Evolutionary conservation across 345 rosid species (phyloP).

Genomic region (Viola odorata): DNA sequence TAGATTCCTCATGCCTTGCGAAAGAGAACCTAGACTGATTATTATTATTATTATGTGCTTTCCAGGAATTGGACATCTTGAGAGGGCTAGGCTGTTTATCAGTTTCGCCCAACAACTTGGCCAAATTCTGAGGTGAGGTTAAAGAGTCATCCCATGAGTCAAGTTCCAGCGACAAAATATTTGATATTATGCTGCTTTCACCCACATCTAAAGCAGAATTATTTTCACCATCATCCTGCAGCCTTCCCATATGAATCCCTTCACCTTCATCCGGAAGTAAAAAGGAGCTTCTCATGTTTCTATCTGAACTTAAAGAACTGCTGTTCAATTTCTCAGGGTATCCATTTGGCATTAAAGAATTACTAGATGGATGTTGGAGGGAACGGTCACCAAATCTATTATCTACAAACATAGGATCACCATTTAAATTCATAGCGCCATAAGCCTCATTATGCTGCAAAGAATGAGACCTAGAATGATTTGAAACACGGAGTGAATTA

Average conservation of each 20-base stretch:
- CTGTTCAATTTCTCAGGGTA: conserved; percentile 32
- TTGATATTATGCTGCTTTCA: conserved; percentile 63
- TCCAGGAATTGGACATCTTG: conserved; percentile 38
- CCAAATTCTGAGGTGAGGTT: conserved; percentile 48
- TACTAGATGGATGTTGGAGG: conserved; percentile 18
- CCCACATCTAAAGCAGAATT: conserved; percentile 31
- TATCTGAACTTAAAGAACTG: conserved; percentile 32
- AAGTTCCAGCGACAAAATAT: conserved; percentile 63
- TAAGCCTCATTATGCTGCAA: conserved; percentile 25
- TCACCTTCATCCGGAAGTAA: conserved; percentile 30
- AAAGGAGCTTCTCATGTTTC: conserved; percentile 26
- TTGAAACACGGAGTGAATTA: conserved; percentile 28
- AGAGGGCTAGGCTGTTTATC: conserved; percentile 43
- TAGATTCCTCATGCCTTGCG: conserved; percentile 66
- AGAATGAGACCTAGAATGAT: conserved; percentile 37
- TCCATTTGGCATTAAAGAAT: conserved; percentile 39
- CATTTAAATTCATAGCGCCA: conserved; percentile 20
- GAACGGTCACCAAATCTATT: conserved; percentile 25
- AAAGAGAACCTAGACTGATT: conserved; percentile 81
- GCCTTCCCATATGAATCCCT: conserved; percentile 17
- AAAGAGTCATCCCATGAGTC: conserved; percentile 79
- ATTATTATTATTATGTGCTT: conserved; percentile 44
- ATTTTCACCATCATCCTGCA: conserved; percentile 12
- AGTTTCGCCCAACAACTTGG: conserved; percentile 47
- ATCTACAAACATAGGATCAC: conserved; percentile 32